Evolutionary conservation across 2,329 filamentous ascomycete genomes (phyloP).

Genomic region (Dothistroma pini): DNA sequence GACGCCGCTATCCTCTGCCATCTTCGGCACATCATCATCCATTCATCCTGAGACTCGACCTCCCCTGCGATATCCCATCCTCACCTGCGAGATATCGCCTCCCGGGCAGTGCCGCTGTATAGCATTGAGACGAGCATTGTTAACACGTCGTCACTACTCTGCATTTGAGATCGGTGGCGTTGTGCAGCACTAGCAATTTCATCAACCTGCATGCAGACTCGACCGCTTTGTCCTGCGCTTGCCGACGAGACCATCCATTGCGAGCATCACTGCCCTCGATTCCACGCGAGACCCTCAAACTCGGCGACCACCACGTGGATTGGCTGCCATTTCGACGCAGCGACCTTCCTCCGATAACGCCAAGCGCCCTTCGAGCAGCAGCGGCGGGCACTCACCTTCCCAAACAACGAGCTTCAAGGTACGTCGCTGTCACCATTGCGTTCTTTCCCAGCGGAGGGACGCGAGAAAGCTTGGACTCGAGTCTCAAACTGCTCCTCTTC

Average conservation of each 20-base stretch:
- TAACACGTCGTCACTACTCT: conserved; percentile 1
- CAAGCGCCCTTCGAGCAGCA: conserved; percentile 15
- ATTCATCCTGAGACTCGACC: conserved; percentile 17
- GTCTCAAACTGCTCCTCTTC: conserved; percentile 8
- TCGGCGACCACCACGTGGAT: conserved; percentile 12
- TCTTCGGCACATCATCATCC: conserved; percentile 13
- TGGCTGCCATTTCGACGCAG: conserved; percentile 13
- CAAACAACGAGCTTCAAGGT: conserved; percentile 14
- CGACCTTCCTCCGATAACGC: conserved; percentile 12
- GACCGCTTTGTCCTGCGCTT: neutral
- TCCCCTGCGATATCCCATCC: conserved; percentile 2
- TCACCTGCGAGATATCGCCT: neutral
- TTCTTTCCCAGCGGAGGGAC: conserved; percentile 17
- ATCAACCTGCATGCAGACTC: neutral
- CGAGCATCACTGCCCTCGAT: neutral
- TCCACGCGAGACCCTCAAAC: neutral
- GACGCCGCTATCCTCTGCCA: conserved; percentile 18
- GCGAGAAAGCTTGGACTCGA: conserved; percentile 7
- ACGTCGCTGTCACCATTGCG: conserved; percentile 13
- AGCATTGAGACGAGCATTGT: neutral
- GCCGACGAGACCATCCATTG: neutral
- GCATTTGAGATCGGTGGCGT: neutral
- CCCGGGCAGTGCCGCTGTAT: neutral
- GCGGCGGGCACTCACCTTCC: conserved; percentile 9
- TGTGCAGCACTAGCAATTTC: neutral